A percentile compares a stretch with the other conserved stretches of the same genome.
Conservation (phyloP, 2,329 filamentous ascomycete species). For the Colletotrichum tofieldiae region DNA sequence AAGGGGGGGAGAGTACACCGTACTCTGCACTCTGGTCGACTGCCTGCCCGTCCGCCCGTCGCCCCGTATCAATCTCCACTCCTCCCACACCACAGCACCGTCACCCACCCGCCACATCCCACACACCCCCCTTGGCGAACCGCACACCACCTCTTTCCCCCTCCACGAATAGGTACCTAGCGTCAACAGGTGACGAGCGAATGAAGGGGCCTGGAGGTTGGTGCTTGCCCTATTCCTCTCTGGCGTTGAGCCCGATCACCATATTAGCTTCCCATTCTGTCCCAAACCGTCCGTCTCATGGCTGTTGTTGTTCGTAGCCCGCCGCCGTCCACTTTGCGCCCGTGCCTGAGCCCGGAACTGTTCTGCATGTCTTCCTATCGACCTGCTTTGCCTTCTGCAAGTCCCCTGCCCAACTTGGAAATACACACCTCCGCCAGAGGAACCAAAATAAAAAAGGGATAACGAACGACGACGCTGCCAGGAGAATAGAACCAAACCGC, state of each 20-base stretch:
- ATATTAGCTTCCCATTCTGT: conserved; percentile 40
- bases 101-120: neutral
- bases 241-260: conserved; percentile 40
- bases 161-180: conserved; percentile 17
- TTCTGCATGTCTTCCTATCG: neutral
- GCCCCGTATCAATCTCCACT: neutral
- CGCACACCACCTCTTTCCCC: conserved; percentile 27
- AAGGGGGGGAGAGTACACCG: neutral
- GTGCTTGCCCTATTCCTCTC: conserved; percentile 40
- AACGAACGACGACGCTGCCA: conserved; percentile 24
- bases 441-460: conserved; percentile 6
- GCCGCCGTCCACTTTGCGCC: conserved; percentile 15
- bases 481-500: conserved; percentile 22
- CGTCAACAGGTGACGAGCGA: conserved; percentile 30
- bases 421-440: conserved; percentile 2
- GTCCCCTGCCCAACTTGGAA: neutral
- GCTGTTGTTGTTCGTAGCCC: conserved; percentile 25
- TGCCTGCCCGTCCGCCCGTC: conserved; percentile 2
- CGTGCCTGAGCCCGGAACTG: conserved; percentile 18
- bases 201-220: conserved; percentile 28
- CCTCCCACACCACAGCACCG: neutral
- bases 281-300: conserved; percentile 26
- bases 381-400: neutral
- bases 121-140: neutral
- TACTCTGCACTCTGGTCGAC: neutral